Conservation (phyloP, 2,329 filamentous ascomycete genomes). For the Dactylellina drechsleri region DNA sequence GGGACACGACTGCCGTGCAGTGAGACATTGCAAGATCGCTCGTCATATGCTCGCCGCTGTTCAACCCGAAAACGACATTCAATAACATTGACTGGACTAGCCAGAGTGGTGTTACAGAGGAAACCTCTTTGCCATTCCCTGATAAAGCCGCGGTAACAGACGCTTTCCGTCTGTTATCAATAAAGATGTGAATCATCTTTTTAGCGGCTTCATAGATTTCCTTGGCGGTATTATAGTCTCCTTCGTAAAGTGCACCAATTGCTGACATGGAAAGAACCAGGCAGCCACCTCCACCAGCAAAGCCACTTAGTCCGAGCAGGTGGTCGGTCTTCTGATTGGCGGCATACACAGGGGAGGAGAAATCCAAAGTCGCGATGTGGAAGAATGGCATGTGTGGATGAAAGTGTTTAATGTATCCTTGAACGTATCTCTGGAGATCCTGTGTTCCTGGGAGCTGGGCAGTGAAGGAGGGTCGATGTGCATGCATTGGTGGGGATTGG, state of each 20-base stretch:
- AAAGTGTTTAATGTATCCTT: conserved; percentile 89
- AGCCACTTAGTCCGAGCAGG: conserved; percentile 67
- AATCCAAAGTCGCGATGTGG: conserved; percentile 89
- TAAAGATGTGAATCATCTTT: conserved; percentile 91
- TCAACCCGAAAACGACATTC: conserved; percentile 94
- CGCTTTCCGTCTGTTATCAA: conserved; percentile 88
- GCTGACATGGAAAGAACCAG: conserved; percentile 87
- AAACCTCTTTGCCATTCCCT: conserved; percentile 68
- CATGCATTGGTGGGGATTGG: conserved; percentile 57
- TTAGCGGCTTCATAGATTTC: conserved; percentile 92
- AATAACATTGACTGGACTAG: conserved; percentile 96
- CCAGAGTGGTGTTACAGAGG: conserved; percentile 80
- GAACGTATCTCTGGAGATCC: conserved; percentile 89
- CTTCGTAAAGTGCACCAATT: conserved; percentile 87
- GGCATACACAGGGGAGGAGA: conserved; percentile 78
- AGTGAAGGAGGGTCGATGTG: conserved; percentile 59
- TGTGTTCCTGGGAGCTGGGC: conserved; percentile 76
- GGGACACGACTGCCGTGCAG: conserved; percentile 86
- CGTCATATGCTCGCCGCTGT: conserved; percentile 88
- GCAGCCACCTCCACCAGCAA: conserved; percentile 83
- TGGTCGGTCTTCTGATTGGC: conserved; percentile 70
- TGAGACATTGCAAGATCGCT: conserved; percentile 93
- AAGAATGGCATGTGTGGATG: conserved; percentile 95
- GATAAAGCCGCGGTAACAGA: conserved; percentile 74
- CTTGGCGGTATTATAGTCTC: conserved; percentile 79